Conservation (phyloP, 768 basidiomycete genomes). For the Glaciozyma antarctica region DNA sequence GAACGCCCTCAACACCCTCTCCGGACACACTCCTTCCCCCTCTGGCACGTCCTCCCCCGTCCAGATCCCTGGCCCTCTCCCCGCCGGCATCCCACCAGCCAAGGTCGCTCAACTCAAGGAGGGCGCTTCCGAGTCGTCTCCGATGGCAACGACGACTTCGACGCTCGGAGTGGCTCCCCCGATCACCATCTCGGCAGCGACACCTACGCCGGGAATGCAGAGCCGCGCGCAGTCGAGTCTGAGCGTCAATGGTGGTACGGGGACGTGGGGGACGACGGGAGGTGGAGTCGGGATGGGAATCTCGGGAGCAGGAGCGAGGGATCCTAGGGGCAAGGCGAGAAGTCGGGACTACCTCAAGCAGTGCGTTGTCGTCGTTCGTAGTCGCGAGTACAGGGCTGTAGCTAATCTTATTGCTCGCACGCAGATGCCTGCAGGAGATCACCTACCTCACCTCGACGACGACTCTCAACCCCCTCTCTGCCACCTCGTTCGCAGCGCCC, state of each 20-base stretch:
- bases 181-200: conserved; percentile 44
- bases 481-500: conserved; percentile 28
- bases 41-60: conserved; percentile 22
- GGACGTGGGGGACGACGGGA: conserved; percentile 5
- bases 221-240: not conserved
- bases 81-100: conserved; percentile 1
- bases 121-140: conserved; percentile 36
- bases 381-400: not conserved
- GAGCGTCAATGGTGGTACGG: conserved; percentile 1
- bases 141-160: conserved; percentile 54
- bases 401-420: not conserved
- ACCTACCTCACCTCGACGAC: conserved; percentile 93
- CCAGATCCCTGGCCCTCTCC: not conserved
- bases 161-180: conserved; percentile 9
- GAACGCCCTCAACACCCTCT: conserved; percentile 11
- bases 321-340: conserved; percentile 89
- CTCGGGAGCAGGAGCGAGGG: conserved; percentile 53
- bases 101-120: conserved; percentile 39
- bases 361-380: conserved; percentile 44
- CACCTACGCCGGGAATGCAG: conserved; percentile 39
- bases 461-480: conserved; percentile 73
- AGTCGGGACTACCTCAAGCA: conserved; percentile 97
- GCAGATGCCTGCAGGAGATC: conserved; percentile 94
- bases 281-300: not conserved
- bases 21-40: conserved; percentile 9